Percentiles rank a stretch among this genome's conserved stretches.
Conservation (phyloP, 768 basidiomycete genomes). For the Galerina marginata region DNA sequence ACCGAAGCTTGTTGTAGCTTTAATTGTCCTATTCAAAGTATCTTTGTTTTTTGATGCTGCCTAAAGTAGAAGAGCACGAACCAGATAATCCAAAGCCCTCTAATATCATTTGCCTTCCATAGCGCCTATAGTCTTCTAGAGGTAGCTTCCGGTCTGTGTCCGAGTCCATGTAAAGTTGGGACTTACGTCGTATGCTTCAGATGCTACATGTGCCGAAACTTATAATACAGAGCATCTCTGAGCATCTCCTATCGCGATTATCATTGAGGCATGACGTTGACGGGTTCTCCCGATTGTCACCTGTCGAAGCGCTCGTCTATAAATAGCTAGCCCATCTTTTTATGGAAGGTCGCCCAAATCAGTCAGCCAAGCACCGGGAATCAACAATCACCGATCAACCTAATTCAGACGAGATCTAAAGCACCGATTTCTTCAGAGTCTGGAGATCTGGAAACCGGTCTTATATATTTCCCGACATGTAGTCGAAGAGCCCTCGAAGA, state of each 20-base stretch:
- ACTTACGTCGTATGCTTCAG: too few relatives aligned
- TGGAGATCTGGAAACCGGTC: not conserved
- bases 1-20: slow-evolving; percentile 77
- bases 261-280: not conserved
- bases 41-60: not conserved
- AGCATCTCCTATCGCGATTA: not conserved
- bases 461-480: not conserved
- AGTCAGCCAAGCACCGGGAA: not conserved
- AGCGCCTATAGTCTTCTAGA: slow-evolving; percentile 78
- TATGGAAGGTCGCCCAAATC: not conserved
- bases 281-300: not conserved
- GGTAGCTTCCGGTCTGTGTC: slow-evolving; percentile 27
- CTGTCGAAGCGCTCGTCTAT: not conserved
- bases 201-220: too few relatives aligned
- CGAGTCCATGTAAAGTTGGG: not conserved
- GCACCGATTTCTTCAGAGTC: too few relatives aligned
- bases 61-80: slow-evolving; percentile 28
- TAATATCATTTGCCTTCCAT: slow-evolving; percentile 96
- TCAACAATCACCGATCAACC: not conserved
- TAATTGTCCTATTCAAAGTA: slow-evolving; percentile 68
- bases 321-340: not conserved
- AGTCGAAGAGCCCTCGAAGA: too few relatives aligned
- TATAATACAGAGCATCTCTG: too few relatives aligned
- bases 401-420: too few relatives aligned
- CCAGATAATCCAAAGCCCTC: slow-evolving; percentile 86